Evolutionary conservation across 805 yeast species (phyloP).

Genomic region (Barnettozyma salicaria): DNA sequence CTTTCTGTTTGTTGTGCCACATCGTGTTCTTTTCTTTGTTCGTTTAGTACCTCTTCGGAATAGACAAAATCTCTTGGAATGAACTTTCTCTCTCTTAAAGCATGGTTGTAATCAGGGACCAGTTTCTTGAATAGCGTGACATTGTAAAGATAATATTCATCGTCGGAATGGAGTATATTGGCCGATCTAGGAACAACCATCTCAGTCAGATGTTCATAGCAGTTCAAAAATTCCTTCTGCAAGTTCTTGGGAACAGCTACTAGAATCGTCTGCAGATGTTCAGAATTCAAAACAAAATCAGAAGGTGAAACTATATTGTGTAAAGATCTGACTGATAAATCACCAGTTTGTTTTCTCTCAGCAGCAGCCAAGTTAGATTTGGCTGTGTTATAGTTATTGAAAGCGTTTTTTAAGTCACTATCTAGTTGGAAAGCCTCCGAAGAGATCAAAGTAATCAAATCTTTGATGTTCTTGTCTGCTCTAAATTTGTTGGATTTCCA

Average conservation of each 20-base stretch:
- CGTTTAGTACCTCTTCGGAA: constrained; percentile 68
- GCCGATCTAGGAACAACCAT: constrained; percentile 95
- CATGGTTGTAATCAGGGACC: constrained; percentile 58
- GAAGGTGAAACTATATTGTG: constrained; percentile 82
- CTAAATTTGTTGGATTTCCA: constrained; percentile 90
- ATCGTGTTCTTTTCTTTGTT: constrained; percentile 73
- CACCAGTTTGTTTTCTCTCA: constrained; percentile 91
- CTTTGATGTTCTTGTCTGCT: constrained; percentile 74
- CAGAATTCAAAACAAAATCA: constrained; percentile 81
- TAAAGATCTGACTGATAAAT: constrained; percentile 81
- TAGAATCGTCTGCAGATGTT: constrained; percentile 78
- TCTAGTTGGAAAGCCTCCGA: constrained; percentile 80
- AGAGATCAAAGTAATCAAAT: constrained; percentile 62
- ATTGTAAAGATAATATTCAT: constrained; percentile 65
- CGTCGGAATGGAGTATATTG: constrained; percentile 57
- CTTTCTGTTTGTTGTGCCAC: constrained; percentile 70
- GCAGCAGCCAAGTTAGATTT: constrained; percentile 80
- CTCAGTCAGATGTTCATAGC: constrained; percentile 70
- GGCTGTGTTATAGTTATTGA: constrained; percentile 71
- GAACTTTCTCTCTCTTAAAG: constrained; percentile 81
- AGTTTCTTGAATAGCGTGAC: constrained; percentile 84
- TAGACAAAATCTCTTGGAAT: constrained; percentile 89
- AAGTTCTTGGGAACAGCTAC: constrained; percentile 78
- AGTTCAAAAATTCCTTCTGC: constrained; percentile 51
- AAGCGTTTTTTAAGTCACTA: constrained; percentile 74